Conservation (phyloP, 1,284 basidiomycete genomes). For the Sporisorium sorghi region DNA sequence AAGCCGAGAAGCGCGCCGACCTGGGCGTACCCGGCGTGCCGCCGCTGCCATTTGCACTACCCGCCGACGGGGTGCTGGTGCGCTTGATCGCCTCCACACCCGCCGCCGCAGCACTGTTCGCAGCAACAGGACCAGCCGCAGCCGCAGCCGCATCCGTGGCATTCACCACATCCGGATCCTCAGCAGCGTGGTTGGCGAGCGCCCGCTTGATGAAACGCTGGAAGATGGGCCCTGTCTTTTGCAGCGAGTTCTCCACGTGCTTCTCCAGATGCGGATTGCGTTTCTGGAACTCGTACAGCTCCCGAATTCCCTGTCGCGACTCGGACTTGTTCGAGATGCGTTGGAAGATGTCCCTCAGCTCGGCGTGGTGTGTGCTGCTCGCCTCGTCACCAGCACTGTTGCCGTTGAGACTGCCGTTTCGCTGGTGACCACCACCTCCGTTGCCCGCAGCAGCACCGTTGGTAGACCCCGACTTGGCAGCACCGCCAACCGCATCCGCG, state of each 20-base stretch:
- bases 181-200: slow-evolving; percentile 76
- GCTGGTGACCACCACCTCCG: slow-evolving; percentile 73
- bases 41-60: slow-evolving; percentile 12
- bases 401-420: slow-evolving; percentile 70
- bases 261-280: slow-evolving; percentile 87
- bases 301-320: slow-evolving; percentile 89
- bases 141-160: slow-evolving; percentile 1
- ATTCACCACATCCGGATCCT: slow-evolving; percentile 77
- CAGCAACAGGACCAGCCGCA: neutral
- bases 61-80: slow-evolving; percentile 20
- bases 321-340: slow-evolving; percentile 86
- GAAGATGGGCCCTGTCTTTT: slow-evolving; percentile 71
- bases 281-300: slow-evolving; percentile 92
- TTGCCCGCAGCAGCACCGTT: slow-evolving; percentile 9
- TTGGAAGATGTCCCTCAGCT: slow-evolving; percentile 84
- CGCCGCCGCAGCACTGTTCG: neutral
- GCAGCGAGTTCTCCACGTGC: slow-evolving; percentile 75
- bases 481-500: slow-evolving; percentile 77
- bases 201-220: slow-evolving; percentile 71
- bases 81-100: slow-evolving; percentile 16
- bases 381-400: slow-evolving; percentile 73
- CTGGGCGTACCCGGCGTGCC: slow-evolving; percentile 20
- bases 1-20: slow-evolving; percentile 13
- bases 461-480: slow-evolving; percentile 18
- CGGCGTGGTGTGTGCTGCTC: slow-evolving; percentile 75